A percentile compares a stretch with the other conserved stretches of the same genome.
Evolutionary conservation across 805 yeast genomes (phyloP).

Genomic region (Kregervanrija fluxuum): DNA sequence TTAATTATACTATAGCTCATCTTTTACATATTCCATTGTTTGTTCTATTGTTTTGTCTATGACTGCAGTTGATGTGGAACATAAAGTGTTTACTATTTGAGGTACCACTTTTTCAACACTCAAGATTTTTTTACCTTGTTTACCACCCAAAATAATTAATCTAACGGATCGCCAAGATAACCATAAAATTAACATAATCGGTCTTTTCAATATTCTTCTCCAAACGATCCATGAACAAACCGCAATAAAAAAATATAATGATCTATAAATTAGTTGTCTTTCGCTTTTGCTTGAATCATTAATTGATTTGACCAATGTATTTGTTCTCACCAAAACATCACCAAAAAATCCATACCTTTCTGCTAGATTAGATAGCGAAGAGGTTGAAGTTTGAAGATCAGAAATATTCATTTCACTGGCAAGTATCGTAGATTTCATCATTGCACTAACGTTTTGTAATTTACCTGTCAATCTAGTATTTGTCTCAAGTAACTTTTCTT

Average conservation of each 20-base stretch:
- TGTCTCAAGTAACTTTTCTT: conserved; percentile 37
- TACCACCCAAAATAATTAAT: conserved; percentile 6
- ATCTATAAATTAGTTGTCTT: conserved; percentile 39
- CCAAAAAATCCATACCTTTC: conserved; percentile 36
- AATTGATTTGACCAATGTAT: conserved; percentile 40
- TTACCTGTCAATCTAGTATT: conserved; percentile 41
- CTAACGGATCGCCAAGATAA: conserved; percentile 24
- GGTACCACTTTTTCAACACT: background rate
- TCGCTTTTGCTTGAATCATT: conserved; percentile 46
- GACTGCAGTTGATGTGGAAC: too few species aligned
- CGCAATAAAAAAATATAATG: conserved; percentile 37
- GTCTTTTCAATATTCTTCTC: conserved; percentile 39
- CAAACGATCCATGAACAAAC: conserved; percentile 45
- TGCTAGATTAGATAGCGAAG: conserved; percentile 34
- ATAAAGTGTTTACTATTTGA: background rate
- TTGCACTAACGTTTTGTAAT: conserved; percentile 39
- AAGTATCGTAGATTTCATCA: conserved; percentile 41
- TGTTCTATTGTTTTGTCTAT: too few species aligned
- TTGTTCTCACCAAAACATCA: conserved; percentile 34
- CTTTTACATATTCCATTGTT: conserved; percentile 1
- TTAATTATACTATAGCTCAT: conserved; percentile 5
- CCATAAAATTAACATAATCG: conserved; percentile 41
- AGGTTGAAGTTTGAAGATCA: conserved; percentile 39
- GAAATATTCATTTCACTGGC: conserved; percentile 46
- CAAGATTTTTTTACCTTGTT: too few species aligned